Conservation (phyloP, 2,329 filamentous ascomycete genomes). For the Pestalotiopsis sp. region DNA sequence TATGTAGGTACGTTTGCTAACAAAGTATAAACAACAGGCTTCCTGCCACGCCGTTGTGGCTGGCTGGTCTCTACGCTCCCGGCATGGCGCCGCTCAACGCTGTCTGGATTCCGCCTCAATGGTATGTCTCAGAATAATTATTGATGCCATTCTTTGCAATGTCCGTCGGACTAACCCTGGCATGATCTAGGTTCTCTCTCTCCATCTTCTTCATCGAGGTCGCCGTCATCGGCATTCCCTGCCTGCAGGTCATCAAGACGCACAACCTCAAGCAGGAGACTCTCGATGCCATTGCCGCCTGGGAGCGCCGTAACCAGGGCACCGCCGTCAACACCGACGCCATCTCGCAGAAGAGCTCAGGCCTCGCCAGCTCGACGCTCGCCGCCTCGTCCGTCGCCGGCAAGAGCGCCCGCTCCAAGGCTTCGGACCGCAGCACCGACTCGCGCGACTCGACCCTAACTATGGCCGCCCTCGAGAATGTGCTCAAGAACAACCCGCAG, state of each 20-base stretch:
- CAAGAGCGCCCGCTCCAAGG: slow-evolving; percentile 18
- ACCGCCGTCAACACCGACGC: slow-evolving; percentile 34
- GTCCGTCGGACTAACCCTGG: background rate
- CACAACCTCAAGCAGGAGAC: slow-evolving; percentile 49
- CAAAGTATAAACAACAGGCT: slow-evolving; percentile 42
- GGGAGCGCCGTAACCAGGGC: slow-evolving; percentile 45
- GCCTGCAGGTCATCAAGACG: slow-evolving; percentile 55
- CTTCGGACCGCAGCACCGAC: background rate
- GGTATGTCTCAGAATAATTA: slow-evolving; percentile 45
- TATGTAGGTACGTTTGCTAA: background rate
- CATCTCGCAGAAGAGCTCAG: slow-evolving; percentile 27
- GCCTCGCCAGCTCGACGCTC: slow-evolving; percentile 12
- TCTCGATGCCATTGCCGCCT: slow-evolving; percentile 50
- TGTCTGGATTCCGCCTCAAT: slow-evolving; percentile 63
- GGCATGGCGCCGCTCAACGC: slow-evolving; percentile 54
- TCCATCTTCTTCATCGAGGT: slow-evolving; percentile 66
- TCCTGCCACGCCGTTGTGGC: slow-evolving; percentile 69
- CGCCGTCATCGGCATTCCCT: slow-evolving; percentile 65
- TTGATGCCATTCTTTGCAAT: background rate
- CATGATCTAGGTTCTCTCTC: slow-evolving; percentile 50
- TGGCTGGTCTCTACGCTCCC: slow-evolving; percentile 59
- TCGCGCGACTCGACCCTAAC: slow-evolving; percentile 20
- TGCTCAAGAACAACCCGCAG: slow-evolving; percentile 46
- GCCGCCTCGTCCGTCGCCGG: slow-evolving; percentile 16
- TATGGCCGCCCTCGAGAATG: slow-evolving; percentile 48